phyloP scores from a whole-genome alignment of 768 basidiomycete genomes.

The Mycena filopes region DNA sequence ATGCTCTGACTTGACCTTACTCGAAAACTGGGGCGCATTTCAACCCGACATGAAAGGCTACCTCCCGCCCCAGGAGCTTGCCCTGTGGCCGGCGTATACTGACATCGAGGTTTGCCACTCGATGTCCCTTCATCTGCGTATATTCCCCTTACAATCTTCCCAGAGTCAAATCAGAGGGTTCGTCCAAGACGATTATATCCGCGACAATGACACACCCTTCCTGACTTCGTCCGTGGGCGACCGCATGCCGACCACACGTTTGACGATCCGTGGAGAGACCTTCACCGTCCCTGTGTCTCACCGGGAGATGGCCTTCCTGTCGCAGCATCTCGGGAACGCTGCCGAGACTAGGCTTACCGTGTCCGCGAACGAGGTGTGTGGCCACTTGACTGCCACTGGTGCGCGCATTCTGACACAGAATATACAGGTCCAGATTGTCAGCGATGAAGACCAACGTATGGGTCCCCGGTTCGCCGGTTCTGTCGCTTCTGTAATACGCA shows the following conservation, averaged over 20 bases:
- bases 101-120: background rate
- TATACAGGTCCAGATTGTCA: no score
- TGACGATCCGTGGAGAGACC: slow-evolving; percentile 6
- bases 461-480: no score
- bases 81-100: background rate
- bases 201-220: slow-evolving; percentile 9
- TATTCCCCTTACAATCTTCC: no score
- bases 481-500: no score
- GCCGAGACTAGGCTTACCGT: background rate
- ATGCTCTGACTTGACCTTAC: background rate
- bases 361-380: background rate
- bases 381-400: no score
- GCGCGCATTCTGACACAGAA: no score
- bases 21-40: slow-evolving; percentile 6
- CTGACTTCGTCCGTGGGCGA: background rate
- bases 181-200: slow-evolving; percentile 2
- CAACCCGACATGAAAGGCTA: slow-evolving; percentile 6
- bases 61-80: background rate
- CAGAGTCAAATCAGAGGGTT: slow-evolving; percentile 8
- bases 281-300: slow-evolving; percentile 5
- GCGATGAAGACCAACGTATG: no score
- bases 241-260: background rate
- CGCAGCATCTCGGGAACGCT: background rate
- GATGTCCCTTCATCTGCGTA: background rate
- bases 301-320: slow-evolving; percentile 1